phyloP scores from a whole-genome alignment of 2,329 filamentous ascomycete genomes.

The Aplosporella prunicola region DNA sequence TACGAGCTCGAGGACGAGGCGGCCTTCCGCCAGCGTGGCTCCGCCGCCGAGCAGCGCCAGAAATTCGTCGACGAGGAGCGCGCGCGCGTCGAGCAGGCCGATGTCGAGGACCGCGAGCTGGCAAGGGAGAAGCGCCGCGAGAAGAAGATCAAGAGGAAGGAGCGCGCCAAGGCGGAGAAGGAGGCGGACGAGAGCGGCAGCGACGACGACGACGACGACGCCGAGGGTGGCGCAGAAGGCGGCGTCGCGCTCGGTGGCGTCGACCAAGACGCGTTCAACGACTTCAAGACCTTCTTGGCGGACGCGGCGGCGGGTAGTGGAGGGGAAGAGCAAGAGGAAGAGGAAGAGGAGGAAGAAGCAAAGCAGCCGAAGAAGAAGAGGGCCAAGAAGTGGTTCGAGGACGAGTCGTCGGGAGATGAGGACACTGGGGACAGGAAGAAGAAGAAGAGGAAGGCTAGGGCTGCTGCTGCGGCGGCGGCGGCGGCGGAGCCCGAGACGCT shows the following conservation, averaged over 20 bases:
- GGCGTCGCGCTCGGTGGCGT: conserved; percentile 23
- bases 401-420: conserved; percentile 47
- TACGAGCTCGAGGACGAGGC: conserved; percentile 86
- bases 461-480: conserved; percentile 44
- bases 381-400: conserved; percentile 71
- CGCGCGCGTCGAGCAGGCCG: conserved; percentile 60
- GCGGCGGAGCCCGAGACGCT: conserved; percentile 64
- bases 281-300: conserved; percentile 19
- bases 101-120: conserved; percentile 72
- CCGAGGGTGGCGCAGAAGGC: conserved; percentile 15
- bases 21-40: conserved; percentile 64
- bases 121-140: conserved; percentile 69
- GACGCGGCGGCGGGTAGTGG: conserved; percentile 22
- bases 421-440: conserved; percentile 29
- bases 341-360: conserved; percentile 14
- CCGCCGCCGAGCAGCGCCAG: conserved; percentile 64
- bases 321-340: conserved; percentile 34
- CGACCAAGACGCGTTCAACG: conserved; percentile 11
- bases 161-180: conserved; percentile 48
- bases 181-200: conserved; percentile 27
- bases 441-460: conserved; percentile 39
- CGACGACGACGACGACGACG: conserved; percentile 20
- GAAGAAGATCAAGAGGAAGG: conserved; percentile 66
- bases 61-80: conserved; percentile 71
- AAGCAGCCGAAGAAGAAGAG: conserved; percentile 48